These are phyloP conservation scores for Carpinus fangiana DNA, from an alignment of 306 rosid genomes.

Conservation along the genomic window DNA sequence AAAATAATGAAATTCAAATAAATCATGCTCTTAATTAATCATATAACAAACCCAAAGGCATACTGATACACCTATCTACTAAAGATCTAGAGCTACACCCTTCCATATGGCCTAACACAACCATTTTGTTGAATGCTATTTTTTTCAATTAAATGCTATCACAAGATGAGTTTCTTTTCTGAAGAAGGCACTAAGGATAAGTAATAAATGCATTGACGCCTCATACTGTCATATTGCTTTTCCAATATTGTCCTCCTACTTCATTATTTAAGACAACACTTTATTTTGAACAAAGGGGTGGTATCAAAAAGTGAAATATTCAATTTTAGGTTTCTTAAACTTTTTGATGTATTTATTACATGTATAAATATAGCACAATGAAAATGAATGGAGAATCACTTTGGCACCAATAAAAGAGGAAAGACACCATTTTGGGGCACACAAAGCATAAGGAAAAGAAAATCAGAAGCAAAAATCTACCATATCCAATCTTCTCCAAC, in stretches of 20 bases:
- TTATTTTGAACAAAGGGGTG: neutral
- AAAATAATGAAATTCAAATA: neutral
- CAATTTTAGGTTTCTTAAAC: neutral
- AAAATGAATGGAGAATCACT: neutral
- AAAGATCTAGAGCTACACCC: neutral
- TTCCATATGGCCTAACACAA: neutral
- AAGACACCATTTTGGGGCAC: neutral
- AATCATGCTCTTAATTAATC: neutral
- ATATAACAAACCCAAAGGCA: neutral
- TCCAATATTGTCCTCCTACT: neutral
- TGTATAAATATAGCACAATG: too few relatives aligned
- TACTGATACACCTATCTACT: neutral
- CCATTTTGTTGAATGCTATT: neutral
- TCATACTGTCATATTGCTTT: neutral
- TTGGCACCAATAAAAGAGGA: neutral
- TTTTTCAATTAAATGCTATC: too few relatives aligned
- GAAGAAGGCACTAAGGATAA: too few relatives aligned
- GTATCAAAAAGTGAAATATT: neutral
- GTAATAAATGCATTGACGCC: neutral
- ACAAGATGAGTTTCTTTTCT: too few relatives aligned
- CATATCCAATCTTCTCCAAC: slow-evolving; percentile 93
- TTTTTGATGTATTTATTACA: neutral
- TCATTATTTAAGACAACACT: neutral
- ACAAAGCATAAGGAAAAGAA: neutral
- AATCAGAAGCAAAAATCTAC: slow-evolving; percentile 31